A percentile compares a stretch with the other conserved stretches of the same genome.
Conservation (phyloP, 768 basidiomycete species). For the Agaricus subrufescens region DNA sequence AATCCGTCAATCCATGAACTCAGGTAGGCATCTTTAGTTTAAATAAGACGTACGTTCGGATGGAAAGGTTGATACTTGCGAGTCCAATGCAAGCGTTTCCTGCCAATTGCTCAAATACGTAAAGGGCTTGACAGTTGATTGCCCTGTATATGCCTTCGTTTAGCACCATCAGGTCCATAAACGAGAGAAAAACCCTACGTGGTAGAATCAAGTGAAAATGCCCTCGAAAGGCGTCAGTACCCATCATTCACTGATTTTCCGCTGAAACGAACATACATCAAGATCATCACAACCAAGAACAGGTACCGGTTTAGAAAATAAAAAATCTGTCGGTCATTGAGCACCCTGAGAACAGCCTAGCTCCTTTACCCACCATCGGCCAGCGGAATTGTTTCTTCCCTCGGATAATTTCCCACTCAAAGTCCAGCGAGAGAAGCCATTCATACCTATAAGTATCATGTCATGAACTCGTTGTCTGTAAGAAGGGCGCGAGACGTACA, state of each 20-base stretch:
- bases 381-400: conserved; percentile 57
- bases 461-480: not conserved
- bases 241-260: conserved; percentile 7
- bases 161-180: not conserved
- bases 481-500: conserved; percentile 25
- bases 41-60: conserved; percentile 41
- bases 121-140: conserved; percentile 59
- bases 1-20: not conserved
- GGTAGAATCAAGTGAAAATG: conserved; percentile 46
- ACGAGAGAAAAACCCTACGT: conserved; percentile 23
- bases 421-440: conserved; percentile 54
- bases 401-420: conserved; percentile 58
- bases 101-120: conserved; percentile 56
- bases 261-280: conserved; percentile 46
- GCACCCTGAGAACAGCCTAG: not conserved
- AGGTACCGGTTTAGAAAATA: conserved; percentile 67
- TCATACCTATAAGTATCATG: conserved; percentile 43
- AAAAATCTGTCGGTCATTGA: conserved; percentile 38
- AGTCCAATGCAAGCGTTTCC: conserved; percentile 48
- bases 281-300: conserved; percentile 60
- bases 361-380: conserved; percentile 49
- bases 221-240: conserved; percentile 24
- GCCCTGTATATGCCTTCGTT: conserved; percentile 23
- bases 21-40: conserved; percentile 1
- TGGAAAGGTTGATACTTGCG: conserved; percentile 57